Evolutionary conservation across 805 yeast species (phyloP), one percentile per base, ranked within the genome.

Genomic region (Kregervanrija fluxuum): DNA sequence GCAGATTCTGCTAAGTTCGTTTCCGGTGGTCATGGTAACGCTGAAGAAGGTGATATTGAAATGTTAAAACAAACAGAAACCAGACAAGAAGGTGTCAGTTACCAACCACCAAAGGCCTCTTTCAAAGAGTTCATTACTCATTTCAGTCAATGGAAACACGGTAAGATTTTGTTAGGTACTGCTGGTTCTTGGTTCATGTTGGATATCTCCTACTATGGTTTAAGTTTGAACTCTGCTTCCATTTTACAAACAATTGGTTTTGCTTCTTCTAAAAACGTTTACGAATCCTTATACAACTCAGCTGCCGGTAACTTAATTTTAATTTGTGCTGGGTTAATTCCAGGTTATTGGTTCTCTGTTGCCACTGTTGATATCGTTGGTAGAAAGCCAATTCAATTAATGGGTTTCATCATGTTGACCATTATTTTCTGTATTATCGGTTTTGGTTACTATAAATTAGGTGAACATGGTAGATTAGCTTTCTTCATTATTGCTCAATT

Each of bases 251-350:
- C 95, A 33, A 88, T 88, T 64, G 95, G 95, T 60, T 88, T 75
- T 65, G 89, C 95, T 41, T 75, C 83, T 36, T 74, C 80, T 31
- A 62, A 68, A 16, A 85, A 85, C 61, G 79, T 86, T 46, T 88
- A 88, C 73, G 62, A 71, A 45, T 73, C 79, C 38, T 69, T 89
- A 51, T 82, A 80, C 72, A 78, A 88, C 66, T 65, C 83, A 49
- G 85, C 91, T 63, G 95, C 89, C 47, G 96, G 96, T 80, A 88
- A 88, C 69, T 75, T 88, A 73, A 88, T 88, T 69, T 75, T 88
- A 64, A 79, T 88, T 51, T 86, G 95, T 76, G 97, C 97, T 46
- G 96, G 97, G 74, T 77, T 93, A 38, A 78, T 88, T 67, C 96
- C 96, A 57, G 96, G 96, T 61, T 88, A 88, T 70, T 88, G 96